Evolutionary conservation across 768 basidiomycete genomes (phyloP).

Genomic region (Auricularia sp.): DNA sequence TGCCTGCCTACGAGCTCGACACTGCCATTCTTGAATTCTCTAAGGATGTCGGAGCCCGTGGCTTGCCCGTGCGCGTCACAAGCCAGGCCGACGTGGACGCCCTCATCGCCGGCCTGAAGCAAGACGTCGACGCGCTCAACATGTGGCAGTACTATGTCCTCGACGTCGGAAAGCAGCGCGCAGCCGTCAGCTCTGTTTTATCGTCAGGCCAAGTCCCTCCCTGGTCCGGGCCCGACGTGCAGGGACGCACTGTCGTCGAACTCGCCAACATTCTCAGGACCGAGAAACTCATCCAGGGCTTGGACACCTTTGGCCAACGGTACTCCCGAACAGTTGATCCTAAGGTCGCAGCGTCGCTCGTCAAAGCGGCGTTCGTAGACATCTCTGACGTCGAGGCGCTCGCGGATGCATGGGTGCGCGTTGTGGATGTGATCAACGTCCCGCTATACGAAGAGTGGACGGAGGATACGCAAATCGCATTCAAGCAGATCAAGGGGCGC

Average conservation of each 20-base stretch:
- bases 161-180: constrained; percentile 56
- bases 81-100: constrained; percentile 58
- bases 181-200: constrained; percentile 46
- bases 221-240: constrained; percentile 55
- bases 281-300: constrained; percentile 46
- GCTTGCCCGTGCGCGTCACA: constrained; percentile 60
- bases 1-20: constrained; percentile 89
- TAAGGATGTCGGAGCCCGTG: constrained; percentile 44
- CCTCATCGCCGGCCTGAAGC: constrained; percentile 53
- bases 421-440: constrained; percentile 84
- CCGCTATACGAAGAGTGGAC: constrained; percentile 81
- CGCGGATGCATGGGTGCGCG: constrained; percentile 58
- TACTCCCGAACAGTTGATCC: constrained; percentile 58
- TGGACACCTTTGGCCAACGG: constrained; percentile 50
- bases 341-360: constrained; percentile 58
- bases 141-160: constrained; percentile 95
- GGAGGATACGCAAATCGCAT: constrained; percentile 63
- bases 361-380: constrained; percentile 54
- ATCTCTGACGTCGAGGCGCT: constrained; percentile 41
- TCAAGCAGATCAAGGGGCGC: constrained; percentile 66
- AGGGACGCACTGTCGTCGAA: constrained; percentile 48
- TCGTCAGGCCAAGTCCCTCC: constrained; percentile 27
- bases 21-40: constrained; percentile 78
- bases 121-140: constrained; percentile 50
- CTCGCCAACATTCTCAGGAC: constrained; percentile 54